Evolutionary conservation across 331 rosid species (phyloP), one percentile per base, ranked within the genome.

Genomic region (Erythrophleum ivorense): DNA sequence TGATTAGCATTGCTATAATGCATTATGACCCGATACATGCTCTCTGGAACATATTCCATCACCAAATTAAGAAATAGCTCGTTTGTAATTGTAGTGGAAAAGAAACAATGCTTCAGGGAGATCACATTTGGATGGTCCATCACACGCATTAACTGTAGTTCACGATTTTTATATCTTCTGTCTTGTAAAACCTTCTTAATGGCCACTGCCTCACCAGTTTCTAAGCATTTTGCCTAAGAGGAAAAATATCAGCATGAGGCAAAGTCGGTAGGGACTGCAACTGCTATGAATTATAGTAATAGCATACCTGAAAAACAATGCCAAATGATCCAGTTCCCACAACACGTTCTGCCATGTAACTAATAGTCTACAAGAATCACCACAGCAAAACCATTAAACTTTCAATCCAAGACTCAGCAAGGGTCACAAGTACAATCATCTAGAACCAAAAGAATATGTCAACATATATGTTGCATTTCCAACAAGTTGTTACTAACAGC

Each of bases 301-400:
- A 70, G 29, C 80, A 76, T 71, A 95, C 99, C 99, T 95, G 97
- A 86, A 95, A 95, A 77, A 95, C 99, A 84, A 93, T 87, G 78
- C 99, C 98, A 84, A 95, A 95, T 13, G 99, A 95, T n/a, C 99
- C 99, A 49, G 86, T 91, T 78, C 99, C 99, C 69, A 95, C 98
- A 80, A 93, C 88, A 5, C 98, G 95, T 64, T 95, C 98, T 70
- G 98, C 98, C 98, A 93, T 95, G 91, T 95, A 95, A 86, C 98
- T 95, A 75, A 95, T 91, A 46, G 99, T 95, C 99, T 95, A 82
- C 88, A 89, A 85, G 62, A 80, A 76, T n/a, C 72, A 89, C 12
- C 14, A 78, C 15, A 73, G 49, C 48, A 76, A 60, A 66, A 66
- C 52, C 36, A 85, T 84, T 78, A 77, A 88, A 76, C 84, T 84